Base-by-base conservation (phyloP, 2,329 filamentous ascomycete genomes). In the Xylariaceae sp. region DNA sequence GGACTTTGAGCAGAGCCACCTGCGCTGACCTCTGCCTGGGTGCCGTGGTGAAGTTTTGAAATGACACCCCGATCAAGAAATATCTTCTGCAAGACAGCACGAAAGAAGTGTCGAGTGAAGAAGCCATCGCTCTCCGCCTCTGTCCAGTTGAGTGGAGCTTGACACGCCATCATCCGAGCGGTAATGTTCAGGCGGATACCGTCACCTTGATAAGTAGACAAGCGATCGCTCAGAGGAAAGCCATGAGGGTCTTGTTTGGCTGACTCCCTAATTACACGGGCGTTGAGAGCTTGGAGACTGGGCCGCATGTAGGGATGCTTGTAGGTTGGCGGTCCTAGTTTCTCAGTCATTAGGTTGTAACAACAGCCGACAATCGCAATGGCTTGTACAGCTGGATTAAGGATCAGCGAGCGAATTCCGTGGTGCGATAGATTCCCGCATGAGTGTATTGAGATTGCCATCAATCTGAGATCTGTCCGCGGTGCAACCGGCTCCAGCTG, bases 391-490 rank as follows among this genome's bases (percentile, higher is more conserved):
- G 87, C 84, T 0, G 90, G 88, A 70, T 97, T 98, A 55, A 96
- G 77, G 1, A 93, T 76, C 17, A 99, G 83, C 0, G 94, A 96
- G 12, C 91, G 87, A 55, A 99, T 88, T 8, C 91, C 95, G 71
- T 96, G 93, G 73, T 99, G 95, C 0, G 96, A 90, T n/a, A 99
- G 86, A 66, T 99, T 98, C 24, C 95, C 95, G 71, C 95, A 99
- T 0, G 94, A 98, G 74, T 99, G 95, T 16, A 99, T 91, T 0
- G 95, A 98, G 26, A 98, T 88, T 14, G 94, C 90, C 88, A 97
- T 92, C 33, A 96, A 79, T 8, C 76, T 77, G 58, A 80, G 77
- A 12, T 79, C 74, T 16, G 72, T 63, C 55, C 74, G 68, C 44
- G 71, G 58, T 5, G 64, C 53, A 40, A 62, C 58, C 12, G 58